Evolutionary conservation across 2,329 filamentous ascomycete species (phyloP), one percentile per base, ranked within the genome.

Genomic region (Fusarium zealandicum): DNA sequence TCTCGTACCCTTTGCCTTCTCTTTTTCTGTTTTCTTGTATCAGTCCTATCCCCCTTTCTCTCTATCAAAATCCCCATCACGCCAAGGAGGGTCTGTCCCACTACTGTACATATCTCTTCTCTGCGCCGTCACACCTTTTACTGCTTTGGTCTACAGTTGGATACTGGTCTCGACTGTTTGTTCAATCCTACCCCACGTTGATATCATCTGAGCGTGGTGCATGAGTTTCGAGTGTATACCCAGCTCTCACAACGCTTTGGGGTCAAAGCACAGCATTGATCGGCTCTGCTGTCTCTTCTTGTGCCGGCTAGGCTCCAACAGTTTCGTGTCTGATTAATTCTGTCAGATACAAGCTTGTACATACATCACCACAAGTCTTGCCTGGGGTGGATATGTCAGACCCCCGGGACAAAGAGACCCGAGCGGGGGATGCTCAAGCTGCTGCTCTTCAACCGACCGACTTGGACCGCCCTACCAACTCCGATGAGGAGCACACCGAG

Each of bases 381-480:
- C 40, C 31, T 49, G 18, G 35, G 35, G 36, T 43, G 20, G 48
- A 38, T 17, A 73, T 73, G 71, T 55, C 68, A 40, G 64, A 65
- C 25, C 56, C 60, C 9, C 45, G 55, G 42, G 69, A 67, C 33
- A 72, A 70, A 51, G 65, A 69, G 39, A 63, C 65, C 31, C 68
- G 64, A 51, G 65, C 69, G 27, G 60, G 68, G 28, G 69, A 73
- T 57, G 55, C 61, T 37, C 57, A 65, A 37, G 69, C 68, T 33
- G 67, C 67, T 40, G 58, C 66, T n/a, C 49, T 69, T 18, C 59
- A 71, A n/a, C 65, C 69, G 5, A 63, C 59, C 13, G 57, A 52
- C 40, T 57, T 61, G 9, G 61, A 61, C 6, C 58, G 50, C 8
- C 47, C 47, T 13, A 56, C 55, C 16, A 57, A 60, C 13, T 62